Evolutionary conservation across 2,329 filamentous ascomycete species (phyloP).

Genomic region (Grosmannia huntii): DNA sequence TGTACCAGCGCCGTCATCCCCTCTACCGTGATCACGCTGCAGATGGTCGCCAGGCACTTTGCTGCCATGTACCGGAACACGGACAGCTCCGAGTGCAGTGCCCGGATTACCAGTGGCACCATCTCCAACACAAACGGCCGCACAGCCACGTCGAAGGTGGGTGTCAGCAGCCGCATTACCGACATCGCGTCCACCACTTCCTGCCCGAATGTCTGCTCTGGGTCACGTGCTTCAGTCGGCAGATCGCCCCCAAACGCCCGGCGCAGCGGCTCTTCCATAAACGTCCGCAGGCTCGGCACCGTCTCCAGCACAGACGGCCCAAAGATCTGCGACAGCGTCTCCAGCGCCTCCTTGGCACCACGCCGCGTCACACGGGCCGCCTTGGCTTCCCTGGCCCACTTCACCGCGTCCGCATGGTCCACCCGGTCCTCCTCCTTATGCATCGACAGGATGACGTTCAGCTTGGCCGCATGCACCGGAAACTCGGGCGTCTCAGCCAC

Average conservation of each 20-base stretch:
- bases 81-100: conserved; percentile 74
- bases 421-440: conserved; percentile 94
- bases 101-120: conserved; percentile 75
- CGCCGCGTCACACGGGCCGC: conserved; percentile 81
- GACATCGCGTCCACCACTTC: conserved; percentile 91
- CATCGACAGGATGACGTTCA: conserved; percentile 75
- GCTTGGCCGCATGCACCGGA: conserved; percentile 65
- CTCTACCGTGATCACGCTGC: conserved; percentile 88
- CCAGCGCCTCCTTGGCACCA: conserved; percentile 86
- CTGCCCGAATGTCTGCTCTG: conserved; percentile 68
- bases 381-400: conserved; percentile 80
- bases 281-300: conserved; percentile 65
- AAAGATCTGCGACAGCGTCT: conserved; percentile 72
- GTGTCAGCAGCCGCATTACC: conserved; percentile 80
- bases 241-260: conserved; percentile 62
- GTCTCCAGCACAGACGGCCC: conserved; percentile 65
- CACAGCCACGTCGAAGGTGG: conserved; percentile 67
- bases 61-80: conserved; percentile 94
- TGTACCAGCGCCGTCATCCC: conserved; percentile 95
- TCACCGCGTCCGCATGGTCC: conserved; percentile 81
- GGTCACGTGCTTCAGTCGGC: conserved; percentile 59
- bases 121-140: conserved; percentile 71
- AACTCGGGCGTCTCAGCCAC: conserved; percentile 97
- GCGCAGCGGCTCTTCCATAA: conserved; percentile 72
- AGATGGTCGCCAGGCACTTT: conserved; percentile 93